A percentile compares a stretch with the other conserved stretches of the same genome.
These are phyloP conservation scores for Diaporthe ampelina DNA, from an alignment of 2,329 filamentous ascomycete genomes.

Conservation along the genomic window DNA sequence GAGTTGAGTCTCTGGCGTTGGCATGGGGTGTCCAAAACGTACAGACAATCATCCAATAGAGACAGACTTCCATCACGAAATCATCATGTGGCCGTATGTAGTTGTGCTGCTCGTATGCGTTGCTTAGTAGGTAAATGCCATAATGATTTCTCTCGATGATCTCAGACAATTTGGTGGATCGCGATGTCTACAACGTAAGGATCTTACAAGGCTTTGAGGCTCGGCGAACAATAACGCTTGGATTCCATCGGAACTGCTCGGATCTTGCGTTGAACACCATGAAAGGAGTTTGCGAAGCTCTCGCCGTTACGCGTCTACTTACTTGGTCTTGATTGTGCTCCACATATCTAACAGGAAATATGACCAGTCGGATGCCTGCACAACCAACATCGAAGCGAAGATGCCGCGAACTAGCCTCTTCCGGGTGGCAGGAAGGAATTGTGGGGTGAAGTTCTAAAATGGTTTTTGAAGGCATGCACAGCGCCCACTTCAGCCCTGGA, in stretches of 20 bases:
- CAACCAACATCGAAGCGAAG: not conserved
- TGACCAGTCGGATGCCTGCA: conserved; percentile 9
- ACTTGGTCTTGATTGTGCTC: not conserved
- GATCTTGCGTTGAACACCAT: not conserved
- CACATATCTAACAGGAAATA: not conserved
- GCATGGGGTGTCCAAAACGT: not conserved
- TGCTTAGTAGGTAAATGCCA: too few species aligned
- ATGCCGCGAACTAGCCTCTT: not conserved
- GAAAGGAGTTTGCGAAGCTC: not conserved
- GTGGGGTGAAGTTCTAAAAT: conserved; percentile 15
- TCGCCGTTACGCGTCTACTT: not conserved
- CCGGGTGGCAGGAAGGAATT: not conserved
- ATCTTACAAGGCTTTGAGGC: too few species aligned
- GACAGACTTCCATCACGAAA: not conserved
- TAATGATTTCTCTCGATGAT: not conserved
- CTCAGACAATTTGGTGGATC: not conserved
- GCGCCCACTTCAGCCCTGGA: not conserved
- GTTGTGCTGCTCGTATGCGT: too few species aligned
- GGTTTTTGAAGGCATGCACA: conserved; percentile 17
- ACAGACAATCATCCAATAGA: too few species aligned
- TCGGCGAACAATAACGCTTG: not conserved
- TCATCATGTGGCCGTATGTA: not conserved
- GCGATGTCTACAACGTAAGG: too few species aligned
- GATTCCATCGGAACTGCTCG: not conserved
- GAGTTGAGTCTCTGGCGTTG: not conserved